Conservation (phyloP, 2,329 filamentous ascomycete species). For the Aspergillus versicolor region DNA sequence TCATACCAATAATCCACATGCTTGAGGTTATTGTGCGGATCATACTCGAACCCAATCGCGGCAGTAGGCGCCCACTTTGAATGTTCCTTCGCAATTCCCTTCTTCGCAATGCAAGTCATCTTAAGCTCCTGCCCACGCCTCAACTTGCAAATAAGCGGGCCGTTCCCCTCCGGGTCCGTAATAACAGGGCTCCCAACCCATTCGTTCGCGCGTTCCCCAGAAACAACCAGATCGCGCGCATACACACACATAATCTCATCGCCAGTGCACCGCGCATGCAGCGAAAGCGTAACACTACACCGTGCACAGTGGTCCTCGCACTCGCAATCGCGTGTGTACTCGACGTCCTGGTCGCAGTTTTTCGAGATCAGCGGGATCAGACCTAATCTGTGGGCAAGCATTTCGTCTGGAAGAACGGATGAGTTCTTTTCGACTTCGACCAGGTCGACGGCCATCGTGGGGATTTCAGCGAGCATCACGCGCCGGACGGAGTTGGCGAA, state of each 20-base stretch:
- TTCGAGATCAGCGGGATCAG: conserved; percentile 84
- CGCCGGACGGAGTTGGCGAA: conserved; percentile 92
- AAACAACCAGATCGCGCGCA: conserved; percentile 79
- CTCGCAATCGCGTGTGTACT: conserved; percentile 91
- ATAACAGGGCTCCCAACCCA: conserved; percentile 79
- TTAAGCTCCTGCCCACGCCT: conserved; percentile 85
- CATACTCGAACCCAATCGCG: conserved; percentile 95
- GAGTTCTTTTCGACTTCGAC: conserved; percentile 92
- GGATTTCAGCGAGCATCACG: conserved; percentile 88
- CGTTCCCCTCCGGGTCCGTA: conserved; percentile 75
- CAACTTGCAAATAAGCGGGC: conserved; percentile 85
- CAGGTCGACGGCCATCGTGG: conserved; percentile 90
- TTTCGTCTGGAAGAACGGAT: conserved; percentile 94
- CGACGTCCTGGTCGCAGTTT: conserved; percentile 73
- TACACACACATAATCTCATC: conserved; percentile 94
- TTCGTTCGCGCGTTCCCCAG: conserved; percentile 68
- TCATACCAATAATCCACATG: conserved; percentile 97
- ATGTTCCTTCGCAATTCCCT: conserved; percentile 98
- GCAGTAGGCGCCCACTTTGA: conserved; percentile 95
- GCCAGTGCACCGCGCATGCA: conserved; percentile 81
- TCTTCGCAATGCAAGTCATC: conserved; percentile 91
- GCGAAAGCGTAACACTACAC: conserved; percentile 79
- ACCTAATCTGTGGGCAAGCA: conserved; percentile 87
- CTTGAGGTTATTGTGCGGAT: conserved; percentile 91
- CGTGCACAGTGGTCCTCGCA: conserved; percentile 94